phyloP scores from a whole-genome alignment of 306 rosid species.

The Acacia crassicarpa region DNA sequence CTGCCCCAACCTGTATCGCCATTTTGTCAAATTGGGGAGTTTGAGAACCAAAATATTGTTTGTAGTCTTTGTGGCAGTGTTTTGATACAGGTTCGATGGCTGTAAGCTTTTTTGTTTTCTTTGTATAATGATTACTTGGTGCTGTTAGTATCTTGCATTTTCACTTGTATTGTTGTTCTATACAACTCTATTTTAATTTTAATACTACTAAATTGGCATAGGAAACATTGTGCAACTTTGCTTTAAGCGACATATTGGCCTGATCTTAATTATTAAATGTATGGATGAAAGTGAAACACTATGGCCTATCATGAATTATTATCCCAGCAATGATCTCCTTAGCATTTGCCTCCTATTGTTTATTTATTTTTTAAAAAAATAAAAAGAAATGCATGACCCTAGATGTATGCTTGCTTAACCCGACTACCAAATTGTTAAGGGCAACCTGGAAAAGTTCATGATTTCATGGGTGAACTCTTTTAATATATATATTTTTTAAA shows the following conservation, averaged over 20 bases:
- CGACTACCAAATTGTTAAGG: no score
- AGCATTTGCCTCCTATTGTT: no score
- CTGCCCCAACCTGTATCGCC: conserved; percentile 22
- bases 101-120: conserved; percentile 31
- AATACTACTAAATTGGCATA: background rate
- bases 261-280: background rate
- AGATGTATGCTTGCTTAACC: no score
- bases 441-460: no score
- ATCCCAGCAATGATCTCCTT: background rate
- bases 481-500: no score
- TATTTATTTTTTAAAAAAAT: no score
- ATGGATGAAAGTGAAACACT: background rate
- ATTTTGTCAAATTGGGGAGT: conserved; percentile 6
- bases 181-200: background rate
- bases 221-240: background rate
- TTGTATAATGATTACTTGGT: conserved; percentile 30
- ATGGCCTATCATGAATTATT: background rate
- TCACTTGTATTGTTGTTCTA: background rate
- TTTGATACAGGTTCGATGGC: conserved; percentile 28
- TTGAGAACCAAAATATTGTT: conserved; percentile 15
- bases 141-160: conserved; percentile 26
- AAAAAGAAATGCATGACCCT: no score
- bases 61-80: conserved; percentile 26
- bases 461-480: no score
- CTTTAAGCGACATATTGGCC: background rate